Percentiles rank a stretch among this genome's conserved stretches.
Conservation (phyloP, 78 protist species). For the Dictyostelium capitatum region DNA sequence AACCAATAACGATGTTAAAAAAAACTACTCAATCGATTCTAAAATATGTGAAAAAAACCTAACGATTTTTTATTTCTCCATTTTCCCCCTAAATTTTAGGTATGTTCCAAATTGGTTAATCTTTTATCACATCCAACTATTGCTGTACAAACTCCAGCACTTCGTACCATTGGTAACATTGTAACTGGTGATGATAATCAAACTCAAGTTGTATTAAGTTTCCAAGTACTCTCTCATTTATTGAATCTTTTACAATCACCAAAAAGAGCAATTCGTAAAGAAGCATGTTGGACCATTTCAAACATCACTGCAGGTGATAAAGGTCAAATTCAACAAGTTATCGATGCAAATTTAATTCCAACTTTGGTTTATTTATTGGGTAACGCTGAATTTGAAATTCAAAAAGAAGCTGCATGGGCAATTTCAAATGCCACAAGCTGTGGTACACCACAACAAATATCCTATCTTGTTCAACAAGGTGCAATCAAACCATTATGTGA, state of each 20-base stretch:
- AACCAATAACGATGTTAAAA: no score
- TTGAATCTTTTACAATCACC: background rate
- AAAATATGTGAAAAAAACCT: no score
- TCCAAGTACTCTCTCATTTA: slow-evolving; percentile 79
- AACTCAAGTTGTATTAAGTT: slow-evolving; percentile 93
- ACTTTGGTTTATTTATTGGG: slow-evolving; percentile 80
- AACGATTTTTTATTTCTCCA: no score
- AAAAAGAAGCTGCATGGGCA: slow-evolving; percentile 98
- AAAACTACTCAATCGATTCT: no score
- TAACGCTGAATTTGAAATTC: slow-evolving; percentile 87
- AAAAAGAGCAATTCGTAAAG: slow-evolving; percentile 90
- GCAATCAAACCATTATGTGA: slow-evolving; percentile 90
- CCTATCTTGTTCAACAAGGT: slow-evolving; percentile 62
- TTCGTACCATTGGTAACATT: slow-evolving; percentile 97
- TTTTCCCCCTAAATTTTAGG: no score
- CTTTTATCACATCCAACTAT: slow-evolving; percentile 63
- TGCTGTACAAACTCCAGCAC: slow-evolving; percentile 94
- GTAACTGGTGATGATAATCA: slow-evolving; percentile 96
- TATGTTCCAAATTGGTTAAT: slow-evolving; percentile 87
- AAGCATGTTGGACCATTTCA: slow-evolving; percentile 98
- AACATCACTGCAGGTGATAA: slow-evolving; percentile 98
- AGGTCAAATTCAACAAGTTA: slow-evolving; percentile 92
- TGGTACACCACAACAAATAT: slow-evolving; percentile 90
- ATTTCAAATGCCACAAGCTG: slow-evolving; percentile 95
- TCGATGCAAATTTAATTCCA: slow-evolving; percentile 88